phyloP scores from a whole-genome alignment of 2,329 filamentous ascomycete species.

The Aspergillus novoparasiticus region DNA sequence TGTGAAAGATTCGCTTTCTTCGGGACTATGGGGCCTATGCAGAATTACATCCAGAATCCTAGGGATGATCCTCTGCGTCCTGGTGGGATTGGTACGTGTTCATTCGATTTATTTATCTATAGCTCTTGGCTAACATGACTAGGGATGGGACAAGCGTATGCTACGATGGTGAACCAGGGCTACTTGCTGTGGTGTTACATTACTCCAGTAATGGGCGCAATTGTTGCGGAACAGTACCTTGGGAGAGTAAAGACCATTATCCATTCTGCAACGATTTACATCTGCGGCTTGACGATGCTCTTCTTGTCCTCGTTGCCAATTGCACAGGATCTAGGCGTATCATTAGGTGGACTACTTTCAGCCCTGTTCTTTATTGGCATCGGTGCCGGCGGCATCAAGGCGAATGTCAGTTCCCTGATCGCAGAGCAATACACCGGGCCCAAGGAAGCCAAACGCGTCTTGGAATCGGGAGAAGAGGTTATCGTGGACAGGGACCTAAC shows the following conservation, averaged over 20 bases:
- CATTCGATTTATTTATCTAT: background rate
- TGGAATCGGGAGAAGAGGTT: slow-evolving; percentile 37
- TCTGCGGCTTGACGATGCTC: background rate
- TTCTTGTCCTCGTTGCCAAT: background rate
- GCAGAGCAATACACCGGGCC: slow-evolving; percentile 61
- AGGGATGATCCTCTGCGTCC: background rate
- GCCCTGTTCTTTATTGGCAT: slow-evolving; percentile 60
- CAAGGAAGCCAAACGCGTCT: slow-evolving; percentile 30
- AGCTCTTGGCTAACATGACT: slow-evolving; percentile 2
- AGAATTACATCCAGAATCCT: background rate
- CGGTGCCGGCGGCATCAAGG: slow-evolving; percentile 65
- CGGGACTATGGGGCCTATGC: slow-evolving; percentile 7
- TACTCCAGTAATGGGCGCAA: slow-evolving; percentile 52
- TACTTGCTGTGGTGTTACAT: slow-evolving; percentile 49
- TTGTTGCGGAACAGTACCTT: slow-evolving; percentile 18
- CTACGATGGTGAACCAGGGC: slow-evolving; percentile 13
- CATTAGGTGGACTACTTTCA: slow-evolving; percentile 41
- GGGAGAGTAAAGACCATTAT: background rate
- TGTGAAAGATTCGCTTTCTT: slow-evolving; percentile 12
- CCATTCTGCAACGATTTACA: background rate
- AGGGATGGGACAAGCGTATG: slow-evolving; percentile 9
- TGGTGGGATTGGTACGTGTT: background rate
- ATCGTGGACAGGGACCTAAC: background rate
- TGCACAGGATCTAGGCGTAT: background rate
- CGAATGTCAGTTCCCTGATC: slow-evolving; percentile 55